Conservation (phyloP, 768 basidiomycete genomes). For the Hypholoma sublateritium region DNA sequence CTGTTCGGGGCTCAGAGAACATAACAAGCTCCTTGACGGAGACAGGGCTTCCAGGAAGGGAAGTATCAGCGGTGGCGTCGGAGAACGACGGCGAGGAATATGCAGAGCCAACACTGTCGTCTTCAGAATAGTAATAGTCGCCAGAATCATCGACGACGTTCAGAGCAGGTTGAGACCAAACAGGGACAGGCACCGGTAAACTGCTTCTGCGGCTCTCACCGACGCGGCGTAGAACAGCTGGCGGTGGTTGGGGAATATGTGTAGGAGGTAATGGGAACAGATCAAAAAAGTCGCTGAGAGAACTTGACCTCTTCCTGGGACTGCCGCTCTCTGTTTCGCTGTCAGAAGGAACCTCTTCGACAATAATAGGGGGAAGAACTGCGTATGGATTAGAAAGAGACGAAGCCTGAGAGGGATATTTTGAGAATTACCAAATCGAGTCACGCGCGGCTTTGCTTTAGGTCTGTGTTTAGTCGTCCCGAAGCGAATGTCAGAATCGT, state of each 20-base stretch:
- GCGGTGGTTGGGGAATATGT: constrained; percentile 4
- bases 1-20: too few species aligned
- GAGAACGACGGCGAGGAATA: constrained; percentile 9
- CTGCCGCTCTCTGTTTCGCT: background rate
- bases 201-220: background rate
- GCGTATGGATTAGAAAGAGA: background rate
- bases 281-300: constrained; percentile 18
- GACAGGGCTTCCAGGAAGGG: constrained; percentile 8
- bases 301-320: background rate
- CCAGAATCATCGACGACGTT: background rate
- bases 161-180: background rate
- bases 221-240: background rate
- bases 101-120: constrained; percentile 1
- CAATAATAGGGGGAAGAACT: constrained; percentile 9
- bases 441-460: constrained; percentile 8
- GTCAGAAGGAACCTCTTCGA: background rate
- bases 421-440: constrained; percentile 13
- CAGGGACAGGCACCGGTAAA: background rate
- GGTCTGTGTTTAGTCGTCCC: background rate
- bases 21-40: background rate
- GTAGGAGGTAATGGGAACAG: constrained; percentile 20
- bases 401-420: background rate
- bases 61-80: constrained; percentile 11
- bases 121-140: constrained; percentile 7
- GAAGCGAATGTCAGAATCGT: background rate